phyloP scores from a whole-genome alignment of 1,284 basidiomycete species.

The Neolentinus lepideus region DNA sequence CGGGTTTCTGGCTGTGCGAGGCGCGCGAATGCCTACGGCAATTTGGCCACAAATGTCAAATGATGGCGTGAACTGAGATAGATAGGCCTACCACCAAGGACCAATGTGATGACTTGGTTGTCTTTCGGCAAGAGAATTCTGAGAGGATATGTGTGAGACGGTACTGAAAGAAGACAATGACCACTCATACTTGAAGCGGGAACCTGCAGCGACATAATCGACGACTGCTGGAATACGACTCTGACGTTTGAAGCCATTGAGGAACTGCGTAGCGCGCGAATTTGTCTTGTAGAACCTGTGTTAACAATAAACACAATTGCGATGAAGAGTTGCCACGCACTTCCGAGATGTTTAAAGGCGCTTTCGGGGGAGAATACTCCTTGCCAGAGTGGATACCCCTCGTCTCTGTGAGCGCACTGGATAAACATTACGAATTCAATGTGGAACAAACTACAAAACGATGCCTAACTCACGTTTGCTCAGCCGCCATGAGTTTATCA shows the following conservation, averaged over 20 bases:
- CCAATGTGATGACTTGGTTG: constrained; percentile 85
- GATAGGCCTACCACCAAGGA: constrained; percentile 62
- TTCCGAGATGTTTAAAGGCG: constrained; percentile 84
- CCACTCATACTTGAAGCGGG: constrained; percentile 77
- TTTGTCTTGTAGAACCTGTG: constrained; percentile 38
- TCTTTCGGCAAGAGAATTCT: constrained; percentile 87
- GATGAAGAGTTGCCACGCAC: constrained; percentile 23
- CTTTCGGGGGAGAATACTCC: constrained; percentile 69
- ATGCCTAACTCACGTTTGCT: constrained; percentile 63
- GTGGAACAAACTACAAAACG: not conserved
- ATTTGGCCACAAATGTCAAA: constrained; percentile 7
- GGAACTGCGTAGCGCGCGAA: constrained; percentile 74
- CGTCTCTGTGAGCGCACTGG: constrained; percentile 70
- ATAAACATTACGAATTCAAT: not conserved
- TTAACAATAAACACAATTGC: constrained; percentile 5
- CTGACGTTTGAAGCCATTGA: constrained; percentile 88
- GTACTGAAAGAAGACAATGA: not conserved
- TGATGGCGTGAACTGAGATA: constrained; percentile 3
- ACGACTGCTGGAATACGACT: constrained; percentile 83
- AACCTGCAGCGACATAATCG: constrained; percentile 91
- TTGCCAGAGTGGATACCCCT: constrained; percentile 93
- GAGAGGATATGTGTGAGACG: constrained; percentile 1
- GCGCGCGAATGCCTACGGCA: constrained; percentile 69
- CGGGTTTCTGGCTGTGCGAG: constrained; percentile 73
- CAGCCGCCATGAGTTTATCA: constrained; percentile 92